A percentile compares a stretch with the other conserved stretches of the same genome.
phyloP scores from a whole-genome alignment of 225 moss, liverwort and hornwort species.

The Antitrichia curtipendula region DNA sequence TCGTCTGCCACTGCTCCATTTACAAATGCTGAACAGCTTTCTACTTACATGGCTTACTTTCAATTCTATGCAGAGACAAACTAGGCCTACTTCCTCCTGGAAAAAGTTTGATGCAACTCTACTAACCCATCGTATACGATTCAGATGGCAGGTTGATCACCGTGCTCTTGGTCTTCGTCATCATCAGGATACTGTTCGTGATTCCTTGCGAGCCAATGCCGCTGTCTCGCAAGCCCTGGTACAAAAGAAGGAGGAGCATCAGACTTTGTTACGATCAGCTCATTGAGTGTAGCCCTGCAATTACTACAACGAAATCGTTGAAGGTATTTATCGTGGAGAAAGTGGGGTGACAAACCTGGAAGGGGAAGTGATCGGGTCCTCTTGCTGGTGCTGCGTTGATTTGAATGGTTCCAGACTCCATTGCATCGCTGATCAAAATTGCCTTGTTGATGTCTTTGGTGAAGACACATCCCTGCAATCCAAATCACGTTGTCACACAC shows the following conservation, averaged over 20 bases:
- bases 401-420: constrained; percentile 54
- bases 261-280: not conserved
- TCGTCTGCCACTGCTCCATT: not conserved
- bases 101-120: not conserved
- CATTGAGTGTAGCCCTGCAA: not conserved
- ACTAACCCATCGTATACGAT: constrained; percentile 46
- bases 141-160: constrained; percentile 46
- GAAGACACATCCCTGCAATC: constrained; percentile 38
- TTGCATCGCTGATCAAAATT: constrained; percentile 44
- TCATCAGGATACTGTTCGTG: constrained; percentile 50
- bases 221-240: constrained; percentile 39
- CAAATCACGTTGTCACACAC: not conserved
- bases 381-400: constrained; percentile 46
- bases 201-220: constrained; percentile 58
- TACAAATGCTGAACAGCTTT: not conserved
- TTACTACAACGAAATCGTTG: not conserved
- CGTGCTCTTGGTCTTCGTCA: constrained; percentile 56
- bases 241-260: not conserved
- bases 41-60: not conserved
- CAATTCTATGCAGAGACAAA: not conserved
- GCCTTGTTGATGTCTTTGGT: constrained; percentile 51
- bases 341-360: constrained; percentile 16
- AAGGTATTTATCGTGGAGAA: not conserved
- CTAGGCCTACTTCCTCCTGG: not conserved
- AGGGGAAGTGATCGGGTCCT: constrained; percentile 54